Base-by-base conservation (phyloP, 1,284 basidiomycete species). In the Rhizoctonia solani region DNA sequence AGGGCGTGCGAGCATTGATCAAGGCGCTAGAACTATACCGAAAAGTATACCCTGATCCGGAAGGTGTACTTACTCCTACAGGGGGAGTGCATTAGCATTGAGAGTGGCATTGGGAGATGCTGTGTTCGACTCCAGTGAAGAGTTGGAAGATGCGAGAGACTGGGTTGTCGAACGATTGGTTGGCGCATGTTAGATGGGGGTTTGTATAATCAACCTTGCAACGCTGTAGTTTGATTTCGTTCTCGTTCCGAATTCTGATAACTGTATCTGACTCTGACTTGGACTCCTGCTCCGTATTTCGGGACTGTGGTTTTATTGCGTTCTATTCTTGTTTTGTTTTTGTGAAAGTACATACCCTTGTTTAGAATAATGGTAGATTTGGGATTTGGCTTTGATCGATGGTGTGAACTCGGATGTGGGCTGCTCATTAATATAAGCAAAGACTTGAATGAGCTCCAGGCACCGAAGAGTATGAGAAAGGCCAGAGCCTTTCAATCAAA, bases 101-200 rank as follows among this genome's bases (percentile, higher is more conserved):
- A 25, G 61, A n/a, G 52, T 66, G n/a, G 61, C 61, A 41, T 42
- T 66, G 23, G 61, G 61, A 11, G 39, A 23, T n/a, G 39, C 50
- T 30, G 61, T 66, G 61, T 66, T 66, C 37, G 61, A 66, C 37
- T 66, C 61, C 19, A 66, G 41, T 34, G 61, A 66, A 13, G 52
- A 69, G 68, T 34, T 61, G 42, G 68, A 69, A 41, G 27, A 30
- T 37, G 68, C 68, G 13, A 53, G 68, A 23, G 68, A 69, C 41
- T 9, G 52, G 21, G 37, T 69, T 14, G 68, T 69, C 4, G 68
- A 69, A 44, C 52, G 50, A 13, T 39, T 69, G 41, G 32, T 49
- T 23, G 67, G 47, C 16, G 54, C 39, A 29, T 23, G 21, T 53
- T 23, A 55, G 37, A 55, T n/a, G 50, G 23, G 11, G 32, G 4